Evolutionary conservation across 2,329 filamentous ascomycete genomes (phyloP), one percentile per base, ranked within the genome.

Genomic region (Stemphylium beticola): DNA sequence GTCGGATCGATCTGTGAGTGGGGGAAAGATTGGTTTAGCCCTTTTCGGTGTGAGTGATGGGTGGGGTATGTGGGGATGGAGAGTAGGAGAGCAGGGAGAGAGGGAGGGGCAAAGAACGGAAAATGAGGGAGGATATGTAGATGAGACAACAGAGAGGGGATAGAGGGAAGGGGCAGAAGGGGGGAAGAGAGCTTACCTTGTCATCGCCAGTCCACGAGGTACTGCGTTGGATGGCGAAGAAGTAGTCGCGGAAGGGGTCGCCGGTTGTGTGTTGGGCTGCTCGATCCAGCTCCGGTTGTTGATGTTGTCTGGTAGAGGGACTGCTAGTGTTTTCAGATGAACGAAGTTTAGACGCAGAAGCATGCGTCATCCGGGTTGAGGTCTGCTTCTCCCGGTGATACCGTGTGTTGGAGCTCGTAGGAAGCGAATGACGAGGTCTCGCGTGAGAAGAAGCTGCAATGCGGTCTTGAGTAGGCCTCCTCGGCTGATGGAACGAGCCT

Each of bases 201-300:
- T 47, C 63, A 38, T 58, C 68, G 4, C 65, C 69, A 0, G 63
- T 71, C 11, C 50, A 55, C 1, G 61, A 62, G 1, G 62, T 67
- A 20, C 45, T 31, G 5, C 60, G 55, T 34, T 58, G 43, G 11
- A 55, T 37, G 2, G 55, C 60, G 32, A 57, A 59, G 15, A 52
- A 18, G 33, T 56, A 71, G 43, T 70, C 63, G 20, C 62, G 61
- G 14, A 53, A 69, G 10, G 45, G 46, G 20, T 71, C 66, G 26
- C 62, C 55, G 1, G 18, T 53, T 9, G 31, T 12, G 6, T 40
- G 37, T 42, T 39, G 9, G 15, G 31, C 20, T 36, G 17, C 15
- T 8, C 17, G 37, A 3, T 14, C 18, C 2, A 14, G 46, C 9
- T 40, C 32, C 5, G 11, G 18, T 10, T 6, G 45, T 10, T 10